Evolutionary conservation across 2,329 filamentous ascomycete genomes (phyloP), one percentile per base, ranked within the genome.

Genomic region (Aspergillus hortae): DNA sequence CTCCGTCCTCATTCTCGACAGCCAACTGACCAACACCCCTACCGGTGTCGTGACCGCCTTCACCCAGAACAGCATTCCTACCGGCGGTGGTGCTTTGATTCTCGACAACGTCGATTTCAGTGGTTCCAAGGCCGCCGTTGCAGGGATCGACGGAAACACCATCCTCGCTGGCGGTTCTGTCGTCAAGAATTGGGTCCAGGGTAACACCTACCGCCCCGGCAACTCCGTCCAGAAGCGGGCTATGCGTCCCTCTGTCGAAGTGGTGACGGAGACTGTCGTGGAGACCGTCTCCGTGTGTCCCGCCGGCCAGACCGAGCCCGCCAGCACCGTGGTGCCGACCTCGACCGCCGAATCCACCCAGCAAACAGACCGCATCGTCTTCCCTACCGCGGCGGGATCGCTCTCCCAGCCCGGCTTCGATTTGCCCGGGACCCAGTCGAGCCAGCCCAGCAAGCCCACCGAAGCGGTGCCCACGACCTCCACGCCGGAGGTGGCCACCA

Each of bases 101-200:
- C 72, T 97, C 10, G 89, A 96, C 74, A 96, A 96, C 61, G 89
- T 95, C 32, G 90, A 96, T 73, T 90, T 96, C 58, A 77, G 77
- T 44, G 85, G 83, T 49, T 84, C 89, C 49, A 78, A 80, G 6
- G 78, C 82, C 21, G 90, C 89, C 30, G 82, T 97, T 49, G 77
- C 83, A 48, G 74, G 76, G 47, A 67, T 75, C 19, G 77, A 75
- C 56, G 85, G 83, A 43, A 76, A 80, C 41, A 70, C 74, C 4
- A 76, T 96, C 42, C 80, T 96, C 27, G 74, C 77, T 2, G 90
- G 90, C 54, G 88, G 88, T 62, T 76, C 80, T 44, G 81, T 85
- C 57, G 79, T 96, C 53, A 69, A 76, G 2, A 85, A 85, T 4
- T 99, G 88, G 82, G 79, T 85, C 19, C 91, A 96, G 70, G 94